Conservation (phyloP, 169 alveolate genomes). For the Toxoplasma gondii region DNA sequence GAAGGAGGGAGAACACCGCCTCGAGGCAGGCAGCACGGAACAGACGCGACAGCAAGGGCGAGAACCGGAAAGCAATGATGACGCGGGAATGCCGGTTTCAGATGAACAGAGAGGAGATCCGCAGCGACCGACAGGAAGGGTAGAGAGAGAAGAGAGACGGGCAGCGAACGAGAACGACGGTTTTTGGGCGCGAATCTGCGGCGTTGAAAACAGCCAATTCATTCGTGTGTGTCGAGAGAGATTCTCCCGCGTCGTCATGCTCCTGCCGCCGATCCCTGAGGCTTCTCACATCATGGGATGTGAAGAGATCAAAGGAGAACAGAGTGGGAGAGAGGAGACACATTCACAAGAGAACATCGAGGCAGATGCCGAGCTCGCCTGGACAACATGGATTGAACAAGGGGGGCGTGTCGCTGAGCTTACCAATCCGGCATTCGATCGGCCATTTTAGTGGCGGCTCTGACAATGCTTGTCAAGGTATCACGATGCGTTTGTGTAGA, state of each 20-base stretch:
- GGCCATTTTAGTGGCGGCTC: not conserved
- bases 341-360: not conserved
- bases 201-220: not conserved
- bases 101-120: no score
- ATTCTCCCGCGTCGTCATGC: constrained; percentile 30
- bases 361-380: not conserved
- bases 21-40: no score
- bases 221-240: constrained; percentile 2
- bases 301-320: not conserved
- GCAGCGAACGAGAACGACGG: no score
- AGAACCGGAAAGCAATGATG: no score
- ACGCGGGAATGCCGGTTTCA: no score
- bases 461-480: not conserved
- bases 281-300: not conserved
- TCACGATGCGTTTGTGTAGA: no score
- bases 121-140: no score
- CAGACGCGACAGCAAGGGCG: no score
- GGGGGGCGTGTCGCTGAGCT: not conserved
- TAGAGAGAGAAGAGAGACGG: no score
- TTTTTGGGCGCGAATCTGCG: not conserved
- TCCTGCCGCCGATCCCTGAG: not conserved
- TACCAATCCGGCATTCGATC: not conserved
- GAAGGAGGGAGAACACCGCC: no score
- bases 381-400: not conserved
- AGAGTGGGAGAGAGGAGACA: not conserved